Evolutionary conservation across 2,329 filamentous ascomycete species (phyloP), one percentile per base, ranked within the genome.

Genomic region (Zasmidium cellare): DNA sequence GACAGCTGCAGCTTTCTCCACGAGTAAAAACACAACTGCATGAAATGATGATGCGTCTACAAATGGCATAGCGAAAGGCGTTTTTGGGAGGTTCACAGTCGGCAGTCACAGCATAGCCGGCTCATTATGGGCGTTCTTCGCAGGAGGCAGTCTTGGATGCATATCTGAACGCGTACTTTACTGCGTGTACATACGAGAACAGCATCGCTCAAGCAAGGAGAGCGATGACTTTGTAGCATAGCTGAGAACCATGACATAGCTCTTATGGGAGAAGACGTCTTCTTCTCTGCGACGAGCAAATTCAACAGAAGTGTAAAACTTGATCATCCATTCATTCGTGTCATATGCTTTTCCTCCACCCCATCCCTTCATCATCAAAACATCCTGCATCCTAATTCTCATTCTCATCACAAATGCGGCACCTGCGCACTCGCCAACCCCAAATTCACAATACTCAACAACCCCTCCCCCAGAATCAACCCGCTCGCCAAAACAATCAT

Each of bases 401-500:
- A n/a, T 28, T 11, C 25, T 28, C 11, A 28, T 49, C 53, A 38
- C 24, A 46, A 46, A 80, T 94, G 91, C 51, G 91, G 89, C 56
- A 96, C 89, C 2, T 81, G 76, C 9, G 87, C 79, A 72, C 89
- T 92, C 56, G 96, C 91, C 69, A 99, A 78, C 9, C 89, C 77
- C 55, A 99, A 75, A 71, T 97, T 97, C 23, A 94, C 82, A 68
- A 99, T 96, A 71, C 92, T 97, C 63, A 96, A 79, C 63, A 97
- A 85, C 0, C 93, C 93, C 73, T 97, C 93, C 0, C 93, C 92
- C 7, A 99, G 79, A 63, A 99, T 97, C 60, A 97, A 85, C 0
- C 94, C 94, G 57, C 84, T 87, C 0, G 94, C 93, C 41, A 97
- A 77, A n/a, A 97, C 88, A 65, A 97, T 92, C 53, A 97, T 83